phyloP scores from a whole-genome alignment of 169 alveolate genomes.

The Cryptosporidium sp. region DNA sequence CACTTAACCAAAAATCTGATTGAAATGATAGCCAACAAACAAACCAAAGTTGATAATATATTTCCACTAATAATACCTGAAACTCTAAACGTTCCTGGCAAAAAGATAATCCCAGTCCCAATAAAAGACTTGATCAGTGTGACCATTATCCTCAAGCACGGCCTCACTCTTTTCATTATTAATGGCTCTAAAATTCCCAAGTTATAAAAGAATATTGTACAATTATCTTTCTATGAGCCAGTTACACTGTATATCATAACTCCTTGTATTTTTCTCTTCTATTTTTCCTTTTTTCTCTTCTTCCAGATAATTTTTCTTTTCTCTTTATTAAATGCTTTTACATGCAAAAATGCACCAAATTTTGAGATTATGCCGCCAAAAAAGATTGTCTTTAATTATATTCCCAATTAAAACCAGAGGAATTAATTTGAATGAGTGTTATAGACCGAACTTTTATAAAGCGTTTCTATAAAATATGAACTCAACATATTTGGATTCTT shows the following conservation, averaged over 20 bases:
- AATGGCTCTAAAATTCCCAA: neutral
- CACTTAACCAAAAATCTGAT: constrained; percentile 37
- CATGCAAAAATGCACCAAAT: constrained; percentile 24
- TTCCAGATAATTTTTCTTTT: neutral
- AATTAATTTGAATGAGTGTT: too few relatives aligned
- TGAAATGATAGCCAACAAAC: constrained; percentile 49
- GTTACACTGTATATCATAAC: neutral
- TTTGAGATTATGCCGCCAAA: constrained; percentile 38
- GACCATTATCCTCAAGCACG: constrained; percentile 15
- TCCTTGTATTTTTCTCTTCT: neutral
- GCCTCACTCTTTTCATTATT: constrained; percentile 32
- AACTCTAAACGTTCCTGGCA: constrained; percentile 45
- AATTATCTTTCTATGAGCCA: neutral
- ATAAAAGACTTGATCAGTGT: constrained; percentile 54
- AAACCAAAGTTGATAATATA: constrained; percentile 49
- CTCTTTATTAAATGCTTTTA: neutral
- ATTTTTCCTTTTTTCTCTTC: neutral
- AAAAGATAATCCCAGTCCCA: constrained; percentile 69
- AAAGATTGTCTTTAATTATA: neutral
- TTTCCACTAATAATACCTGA: constrained; percentile 71
- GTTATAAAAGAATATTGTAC: neutral
- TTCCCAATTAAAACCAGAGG: neutral
- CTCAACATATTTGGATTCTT: too few relatives aligned
- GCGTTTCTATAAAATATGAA: too few relatives aligned
- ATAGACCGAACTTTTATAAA: neutral